Evolutionary conservation across 2,329 filamentous ascomycete genomes (phyloP).

Genomic region (Harringtonia lauricola): DNA sequence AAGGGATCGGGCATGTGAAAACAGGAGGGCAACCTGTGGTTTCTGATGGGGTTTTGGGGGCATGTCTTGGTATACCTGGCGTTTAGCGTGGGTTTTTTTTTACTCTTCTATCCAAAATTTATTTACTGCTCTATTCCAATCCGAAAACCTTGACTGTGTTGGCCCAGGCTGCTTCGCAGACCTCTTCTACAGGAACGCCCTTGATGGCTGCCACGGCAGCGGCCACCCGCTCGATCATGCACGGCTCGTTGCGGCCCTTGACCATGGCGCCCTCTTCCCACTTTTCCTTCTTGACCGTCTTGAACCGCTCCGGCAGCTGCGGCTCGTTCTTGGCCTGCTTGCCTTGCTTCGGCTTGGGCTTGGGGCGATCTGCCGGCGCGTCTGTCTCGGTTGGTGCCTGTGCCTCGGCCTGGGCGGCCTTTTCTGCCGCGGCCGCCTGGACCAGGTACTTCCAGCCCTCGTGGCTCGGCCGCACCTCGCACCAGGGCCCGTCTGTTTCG

Average conservation of each 20-base stretch:
- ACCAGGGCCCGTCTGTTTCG: conserved; percentile 97
- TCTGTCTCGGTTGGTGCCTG: too few relatives aligned
- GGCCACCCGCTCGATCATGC: conserved; percentile 77
- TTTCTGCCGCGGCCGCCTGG: conserved; percentile 11
- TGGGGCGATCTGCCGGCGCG: too few relatives aligned
- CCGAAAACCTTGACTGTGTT: conserved; percentile 77
- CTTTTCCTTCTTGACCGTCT: conserved; percentile 90
- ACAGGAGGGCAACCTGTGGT: conserved; percentile 3
- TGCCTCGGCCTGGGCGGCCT: conserved; percentile 3
- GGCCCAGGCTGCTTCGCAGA: conserved; percentile 75
- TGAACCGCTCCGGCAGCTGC: conserved; percentile 62
- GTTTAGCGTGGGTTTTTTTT: neutral
- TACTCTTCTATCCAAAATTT: neutral
- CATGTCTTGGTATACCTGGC: neutral
- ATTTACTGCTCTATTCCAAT: conserved; percentile 47
- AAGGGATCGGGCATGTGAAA: conserved; percentile 46
- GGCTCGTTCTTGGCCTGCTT: conserved; percentile 36
- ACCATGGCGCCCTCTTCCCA: conserved; percentile 82
- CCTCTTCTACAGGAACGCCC: conserved; percentile 64
- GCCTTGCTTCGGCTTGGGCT: neutral
- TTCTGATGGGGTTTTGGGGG: neutral
- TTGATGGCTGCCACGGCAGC: conserved; percentile 82
- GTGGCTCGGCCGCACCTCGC: conserved; percentile 83
- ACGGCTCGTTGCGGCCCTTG: conserved; percentile 91
- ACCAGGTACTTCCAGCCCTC: conserved; percentile 65